Evolutionary conservation across 192 early-diverging fungal species (phyloP).

Genomic region (Backusella tuberculispora): DNA sequence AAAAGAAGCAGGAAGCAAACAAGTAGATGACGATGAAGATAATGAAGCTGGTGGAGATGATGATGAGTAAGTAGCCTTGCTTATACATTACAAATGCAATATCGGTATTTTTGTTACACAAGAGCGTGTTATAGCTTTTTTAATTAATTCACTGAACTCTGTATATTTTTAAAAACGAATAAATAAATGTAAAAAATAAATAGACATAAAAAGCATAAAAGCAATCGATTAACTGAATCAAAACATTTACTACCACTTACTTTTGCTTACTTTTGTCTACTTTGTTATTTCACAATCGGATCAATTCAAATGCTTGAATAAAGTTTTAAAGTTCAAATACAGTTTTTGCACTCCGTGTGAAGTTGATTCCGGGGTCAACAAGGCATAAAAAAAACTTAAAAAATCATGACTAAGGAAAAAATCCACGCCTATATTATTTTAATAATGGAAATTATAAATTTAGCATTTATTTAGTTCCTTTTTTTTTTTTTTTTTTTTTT

Average conservation of each 20-base stretch:
- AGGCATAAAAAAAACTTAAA: not conserved
- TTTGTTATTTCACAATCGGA: not conserved
- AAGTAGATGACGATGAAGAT: not conserved
- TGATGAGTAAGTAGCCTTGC: not conserved
- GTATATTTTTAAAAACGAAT: not conserved
- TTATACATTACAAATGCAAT: too few relatives aligned
- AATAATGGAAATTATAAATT: not conserved
- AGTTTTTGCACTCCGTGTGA: not conserved
- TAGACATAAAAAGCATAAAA: too few relatives aligned
- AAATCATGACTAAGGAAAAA: slow-evolving; percentile 18
- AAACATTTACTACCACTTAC: too few relatives aligned
- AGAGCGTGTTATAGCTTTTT: too few relatives aligned
- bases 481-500: not conserved
- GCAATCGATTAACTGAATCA: too few relatives aligned
- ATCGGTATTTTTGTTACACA: too few relatives aligned
- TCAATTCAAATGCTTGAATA: not conserved
- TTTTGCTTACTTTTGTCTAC: too few relatives aligned
- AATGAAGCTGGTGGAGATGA: not conserved
- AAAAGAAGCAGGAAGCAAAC: too few relatives aligned
- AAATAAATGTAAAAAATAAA: not conserved
- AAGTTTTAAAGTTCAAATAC: too few relatives aligned
- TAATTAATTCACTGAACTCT: too few relatives aligned
- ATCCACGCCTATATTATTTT: slow-evolving; percentile 3
- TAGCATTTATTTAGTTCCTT: not conserved
- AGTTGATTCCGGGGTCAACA: not conserved